Percentiles rank a stretch among this genome's conserved stretches.
phyloP scores from a whole-genome alignment of 2,329 filamentous ascomycete genomes.

The Fusarium burgessii region DNA sequence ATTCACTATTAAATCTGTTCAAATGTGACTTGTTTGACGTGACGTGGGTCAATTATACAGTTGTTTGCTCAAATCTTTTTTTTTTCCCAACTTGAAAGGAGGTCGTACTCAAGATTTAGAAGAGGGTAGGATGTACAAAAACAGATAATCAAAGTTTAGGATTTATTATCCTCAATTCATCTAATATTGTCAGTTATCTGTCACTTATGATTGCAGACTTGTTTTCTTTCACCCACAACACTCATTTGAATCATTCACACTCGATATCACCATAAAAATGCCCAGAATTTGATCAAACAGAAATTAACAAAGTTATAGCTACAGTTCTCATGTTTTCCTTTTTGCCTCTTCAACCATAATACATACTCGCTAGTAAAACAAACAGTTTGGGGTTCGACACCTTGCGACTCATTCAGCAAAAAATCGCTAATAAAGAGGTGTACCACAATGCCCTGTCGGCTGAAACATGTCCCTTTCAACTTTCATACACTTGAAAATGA shows the following conservation, averaged over 20 bases:
- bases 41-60: no score
- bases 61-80: no score
- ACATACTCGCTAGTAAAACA: conserved; percentile 4
- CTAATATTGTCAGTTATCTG: background rate
- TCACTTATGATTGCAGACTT: no score
- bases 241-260: background rate
- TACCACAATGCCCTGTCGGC: conserved; percentile 6
- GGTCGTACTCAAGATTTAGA: no score
- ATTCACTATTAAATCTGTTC: background rate
- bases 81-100: no score
- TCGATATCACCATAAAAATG: background rate
- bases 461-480: conserved; percentile 14
- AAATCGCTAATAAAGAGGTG: conserved; percentile 11
- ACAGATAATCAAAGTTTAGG: background rate
- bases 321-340: background rate
- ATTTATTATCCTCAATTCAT: background rate
- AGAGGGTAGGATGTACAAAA: no score
- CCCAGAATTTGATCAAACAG: background rate
- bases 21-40: no score
- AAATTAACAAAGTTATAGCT: background rate
- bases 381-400: background rate
- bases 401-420: conserved; percentile 1
- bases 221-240: background rate
- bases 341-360: background rate
- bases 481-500: conserved; percentile 1